Conservation (phyloP, 768 basidiomycete species). For the Tricholoma saponaceum region DNA sequence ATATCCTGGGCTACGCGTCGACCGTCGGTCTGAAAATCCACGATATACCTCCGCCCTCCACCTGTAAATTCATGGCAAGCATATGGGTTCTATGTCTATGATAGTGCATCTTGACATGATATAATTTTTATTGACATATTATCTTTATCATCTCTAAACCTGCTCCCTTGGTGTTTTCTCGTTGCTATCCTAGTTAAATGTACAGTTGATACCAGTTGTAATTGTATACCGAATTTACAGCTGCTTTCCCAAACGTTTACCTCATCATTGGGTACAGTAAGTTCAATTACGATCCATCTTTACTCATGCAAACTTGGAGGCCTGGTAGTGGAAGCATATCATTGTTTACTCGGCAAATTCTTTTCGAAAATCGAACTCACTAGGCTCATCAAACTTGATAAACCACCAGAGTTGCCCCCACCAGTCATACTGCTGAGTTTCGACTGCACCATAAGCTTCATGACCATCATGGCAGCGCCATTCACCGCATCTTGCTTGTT, state of each 20-base stretch:
- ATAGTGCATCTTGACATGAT: conserved; percentile 17
- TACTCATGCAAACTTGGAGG: conserved; percentile 22
- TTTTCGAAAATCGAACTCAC: conserved; percentile 35
- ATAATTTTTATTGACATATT: not conserved
- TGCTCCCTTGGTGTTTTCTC: not conserved
- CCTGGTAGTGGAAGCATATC: conserved; percentile 13
- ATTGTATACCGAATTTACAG: not conserved
- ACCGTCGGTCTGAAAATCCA: not conserved
- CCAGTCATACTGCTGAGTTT: conserved; percentile 52
- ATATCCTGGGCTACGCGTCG: not conserved
- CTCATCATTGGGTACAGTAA: not conserved
- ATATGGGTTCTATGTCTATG: conserved; percentile 10
- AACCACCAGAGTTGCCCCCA: conserved; percentile 67
- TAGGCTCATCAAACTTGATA: conserved; percentile 56
- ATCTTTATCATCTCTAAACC: not conserved
- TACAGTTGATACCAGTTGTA: not conserved
- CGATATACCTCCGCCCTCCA: not conserved
- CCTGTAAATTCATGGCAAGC: not conserved
- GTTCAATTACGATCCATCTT: not conserved
- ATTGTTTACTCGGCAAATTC: not conserved
- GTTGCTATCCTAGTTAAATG: not conserved
- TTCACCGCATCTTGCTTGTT: conserved; percentile 84
- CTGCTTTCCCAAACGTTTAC: not conserved
- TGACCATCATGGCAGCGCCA: conserved; percentile 79
- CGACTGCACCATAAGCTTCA: conserved; percentile 76